Evolutionary conservation across 345 rosid genomes (phyloP).

Genomic region (Eucalyptus melliodora): DNA sequence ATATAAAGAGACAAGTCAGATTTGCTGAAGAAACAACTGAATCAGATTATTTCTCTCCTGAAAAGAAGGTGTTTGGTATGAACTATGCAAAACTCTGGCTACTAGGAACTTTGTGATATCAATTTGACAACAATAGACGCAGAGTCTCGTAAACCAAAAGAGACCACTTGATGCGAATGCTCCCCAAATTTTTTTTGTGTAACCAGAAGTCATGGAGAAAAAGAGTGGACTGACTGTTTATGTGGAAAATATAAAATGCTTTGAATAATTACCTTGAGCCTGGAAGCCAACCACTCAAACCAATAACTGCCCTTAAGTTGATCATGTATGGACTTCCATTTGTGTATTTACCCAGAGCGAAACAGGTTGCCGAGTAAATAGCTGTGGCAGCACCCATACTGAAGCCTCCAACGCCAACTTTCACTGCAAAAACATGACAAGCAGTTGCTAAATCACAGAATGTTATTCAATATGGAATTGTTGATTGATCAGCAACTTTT

Average conservation of each 20-base stretch:
- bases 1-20: neutral
- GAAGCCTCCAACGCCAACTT: slow-evolving; percentile 90
- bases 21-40: neutral
- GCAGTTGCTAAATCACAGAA: neutral
- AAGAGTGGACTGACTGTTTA: neutral
- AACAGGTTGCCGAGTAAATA: slow-evolving; percentile 86
- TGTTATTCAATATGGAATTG: neutral
- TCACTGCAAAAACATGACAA: slow-evolving; percentile 28
- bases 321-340: slow-evolving; percentile 52
- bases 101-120: neutral
- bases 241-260: neutral
- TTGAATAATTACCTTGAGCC: slow-evolving; percentile 46
- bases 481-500: neutral
- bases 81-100: neutral
- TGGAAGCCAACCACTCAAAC: slow-evolving; percentile 94
- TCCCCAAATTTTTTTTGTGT: neutral
- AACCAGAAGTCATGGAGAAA: neutral
- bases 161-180: neutral
- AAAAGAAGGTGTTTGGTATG: neutral
- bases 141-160: neutral
- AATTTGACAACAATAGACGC: neutral
- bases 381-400: slow-evolving; percentile 97
- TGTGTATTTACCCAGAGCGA: slow-evolving; percentile 52
- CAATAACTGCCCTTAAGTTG: slow-evolving; percentile 52
- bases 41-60: neutral